phyloP scores from a whole-genome alignment of 2,329 filamentous ascomycete species.

The Colletotrichum cuscutae region DNA sequence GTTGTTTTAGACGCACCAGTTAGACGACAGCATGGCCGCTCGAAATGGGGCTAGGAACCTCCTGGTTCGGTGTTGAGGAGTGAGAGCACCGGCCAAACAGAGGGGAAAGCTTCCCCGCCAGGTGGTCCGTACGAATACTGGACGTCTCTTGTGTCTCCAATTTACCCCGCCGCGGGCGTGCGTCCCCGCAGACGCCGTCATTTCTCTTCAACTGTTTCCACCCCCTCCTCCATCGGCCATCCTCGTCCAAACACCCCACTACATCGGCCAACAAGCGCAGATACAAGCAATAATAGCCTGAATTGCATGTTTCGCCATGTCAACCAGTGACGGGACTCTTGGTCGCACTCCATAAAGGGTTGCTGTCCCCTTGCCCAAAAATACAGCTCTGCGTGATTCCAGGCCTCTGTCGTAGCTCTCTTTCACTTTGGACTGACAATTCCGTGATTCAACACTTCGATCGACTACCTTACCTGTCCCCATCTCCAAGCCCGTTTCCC shows the following conservation, averaged over 20 bases:
- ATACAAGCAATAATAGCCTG: constrained; percentile 32
- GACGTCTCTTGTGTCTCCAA: constrained; percentile 20
- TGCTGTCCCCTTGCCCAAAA: neutral
- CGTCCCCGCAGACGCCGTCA: constrained; percentile 21
- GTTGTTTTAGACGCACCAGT: constrained; percentile 27
- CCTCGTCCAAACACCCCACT: constrained; percentile 19
- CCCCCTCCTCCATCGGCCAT: constrained; percentile 13
- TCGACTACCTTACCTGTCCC: neutral
- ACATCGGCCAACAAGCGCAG: constrained; percentile 21
- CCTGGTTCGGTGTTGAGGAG: neutral
- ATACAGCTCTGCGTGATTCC: neutral
- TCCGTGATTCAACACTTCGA: neutral
- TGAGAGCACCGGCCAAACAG: neutral
- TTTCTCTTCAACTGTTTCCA: constrained; percentile 11
- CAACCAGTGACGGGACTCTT: neutral
- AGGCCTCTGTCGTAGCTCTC: neutral
- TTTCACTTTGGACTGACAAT: neutral
- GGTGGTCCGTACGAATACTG: neutral
- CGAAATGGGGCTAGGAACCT: neutral
- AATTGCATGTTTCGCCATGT: constrained; percentile 19
- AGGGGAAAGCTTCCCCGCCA: neutral
- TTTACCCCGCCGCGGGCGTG: constrained; percentile 33
- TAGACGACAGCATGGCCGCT: constrained; percentile 15
- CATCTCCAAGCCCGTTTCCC: neutral
- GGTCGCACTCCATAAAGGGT: constrained; percentile 1